Evolutionary conservation across 2,329 filamentous ascomycete genomes (phyloP), one percentile per base, ranked within the genome.

Genomic region (Colletotrichum coccodes): DNA sequence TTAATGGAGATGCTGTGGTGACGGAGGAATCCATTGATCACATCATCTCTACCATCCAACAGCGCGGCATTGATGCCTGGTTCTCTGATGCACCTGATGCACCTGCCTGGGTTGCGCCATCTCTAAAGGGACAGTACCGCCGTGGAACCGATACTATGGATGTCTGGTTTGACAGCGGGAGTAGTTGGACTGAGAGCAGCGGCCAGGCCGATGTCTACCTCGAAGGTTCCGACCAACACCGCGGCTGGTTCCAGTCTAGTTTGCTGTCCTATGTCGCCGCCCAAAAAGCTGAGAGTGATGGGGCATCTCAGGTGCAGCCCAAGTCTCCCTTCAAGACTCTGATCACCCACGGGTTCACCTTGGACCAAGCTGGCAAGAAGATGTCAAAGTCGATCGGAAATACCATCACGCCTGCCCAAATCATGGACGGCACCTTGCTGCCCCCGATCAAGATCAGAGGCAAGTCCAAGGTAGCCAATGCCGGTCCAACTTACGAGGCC

Each of bases 371-470:
- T 40, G 95, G 95, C n/a, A 94, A 93, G 77, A 99, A 99, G 80
- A 99, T 99, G 96, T 98, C 95, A 77, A 99, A 99, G 80, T 98
- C 94, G 0, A 83, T 98, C 1, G 96, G 96, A 18, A 99, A 99
- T 76, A 91, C 93, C 32, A 90, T 98, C 64, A 87, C 89, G 0
- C 95, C 95, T 0, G 84, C 88, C 7, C 86, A 97, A 71, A 94
- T 99, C 72, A 96, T 98, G 84, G 89, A 94, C 60, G 95, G 95
- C 7, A 90, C 90, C 4, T 84, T 97, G 12, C 81, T 97, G 16
- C 92, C 92, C 6, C 90, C 91, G 0, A 76, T 91, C 42, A 93
- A 92, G 76, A 80, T 81, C 49, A 91, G 89, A 75, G 82, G 82
- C 52, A 91, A 91, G 72, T 78, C 81, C 50, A 87, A 70, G 40